Evolutionary conservation across 495 filamentous ascomycete species (phyloP), one percentile per base, ranked within the genome.

Genomic region (Talaromyces borbonicus): DNA sequence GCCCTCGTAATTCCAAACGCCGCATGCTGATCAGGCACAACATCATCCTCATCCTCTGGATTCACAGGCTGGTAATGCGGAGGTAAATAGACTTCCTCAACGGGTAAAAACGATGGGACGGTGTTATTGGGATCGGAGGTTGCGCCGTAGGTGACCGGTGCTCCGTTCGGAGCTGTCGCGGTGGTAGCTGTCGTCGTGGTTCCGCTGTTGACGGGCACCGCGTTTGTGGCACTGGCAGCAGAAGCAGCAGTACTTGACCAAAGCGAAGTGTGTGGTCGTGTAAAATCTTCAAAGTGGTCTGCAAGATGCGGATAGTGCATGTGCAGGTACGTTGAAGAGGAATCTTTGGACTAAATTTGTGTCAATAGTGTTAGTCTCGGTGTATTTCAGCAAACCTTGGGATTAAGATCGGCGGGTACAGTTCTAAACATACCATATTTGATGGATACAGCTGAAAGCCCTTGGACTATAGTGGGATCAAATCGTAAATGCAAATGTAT

Each of bases 11-110:
- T 96, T 2, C 92, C 92, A 66, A 95, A 98, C 5, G 92, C 92
- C 1, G 92, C 90, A 63, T 98, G 92, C 69, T 95, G 89, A 56
- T 97, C 89, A 0, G 92, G 92, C 8, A 98, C 90, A 3, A 98
- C 85, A 52, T 97, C 92, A 55, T 98, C 92, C 65, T 98, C 92
- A 59, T 98, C 92, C 65, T 97, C 92, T 0, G 92, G 92, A 63
- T 96, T 96, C 38, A 89, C 73, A 1, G 92, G 92, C 61, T 94
- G 88, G 62, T 89, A 79, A 47, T 96, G 85, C 2, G 85, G 83
- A 6, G 85, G 78, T 4, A 98, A 84, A 69, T 89, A 88, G 62
- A 98, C 87, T 45, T 93, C 86, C 61, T 74, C 68, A 35, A 73
- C 57, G 29, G 66, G 68, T 9, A 74, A 64, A 57, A 67, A 74